Evolutionary conservation across 768 basidiomycete genomes (phyloP), one percentile per base, ranked within the genome.

Genomic region (Mycena rosella): DNA sequence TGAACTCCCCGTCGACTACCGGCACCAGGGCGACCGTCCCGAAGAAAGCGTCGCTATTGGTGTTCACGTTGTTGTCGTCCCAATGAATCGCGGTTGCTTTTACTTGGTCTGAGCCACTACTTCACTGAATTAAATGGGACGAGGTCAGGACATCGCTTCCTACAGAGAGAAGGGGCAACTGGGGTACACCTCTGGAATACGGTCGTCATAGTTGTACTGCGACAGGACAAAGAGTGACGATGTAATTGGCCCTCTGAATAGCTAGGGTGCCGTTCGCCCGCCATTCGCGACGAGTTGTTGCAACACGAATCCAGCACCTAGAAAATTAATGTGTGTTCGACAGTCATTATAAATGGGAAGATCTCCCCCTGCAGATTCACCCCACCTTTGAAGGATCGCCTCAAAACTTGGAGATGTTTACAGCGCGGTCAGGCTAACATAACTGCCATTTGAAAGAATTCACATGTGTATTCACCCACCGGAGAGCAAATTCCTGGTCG

Each of bases 261-360:
- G 68, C 5, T 74, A 75, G 0, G 79, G 80, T 22, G 74, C 62
- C 4, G 79, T 80, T 29, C 77, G 67, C 0, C 79, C 78, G 14
- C 68, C 69, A 18, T 78, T 49, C 2, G 80, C 79, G 9, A 80
- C 61, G 17, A 80, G 56, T 11, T 80, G 79, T 22, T 80, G 80
- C 2, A 80, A 49, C 18, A 80, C 79, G 15, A 78, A 80, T 5
- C 79, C 79, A 2, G 72, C 79, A 20, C 79, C 79, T 72, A 51
- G 9, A n/a, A n/a, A n/a, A n/a, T n/a, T n/a, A n/a, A 34, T 13
- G 7, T 13, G 32, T 34, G 32, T 34, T 34, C 32, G 13, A 34
- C 32, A 34, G 13, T 13, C 6, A 34, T 34, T 6, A 34, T 13
- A 34, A 13, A 34, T 34, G 7, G 32, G 32, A 34, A 34, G 15